These are phyloP conservation scores for Thielaviopsis punctulata DNA, from an alignment of 2,329 filamentous ascomycete genomes.

Conservation along the genomic window DNA sequence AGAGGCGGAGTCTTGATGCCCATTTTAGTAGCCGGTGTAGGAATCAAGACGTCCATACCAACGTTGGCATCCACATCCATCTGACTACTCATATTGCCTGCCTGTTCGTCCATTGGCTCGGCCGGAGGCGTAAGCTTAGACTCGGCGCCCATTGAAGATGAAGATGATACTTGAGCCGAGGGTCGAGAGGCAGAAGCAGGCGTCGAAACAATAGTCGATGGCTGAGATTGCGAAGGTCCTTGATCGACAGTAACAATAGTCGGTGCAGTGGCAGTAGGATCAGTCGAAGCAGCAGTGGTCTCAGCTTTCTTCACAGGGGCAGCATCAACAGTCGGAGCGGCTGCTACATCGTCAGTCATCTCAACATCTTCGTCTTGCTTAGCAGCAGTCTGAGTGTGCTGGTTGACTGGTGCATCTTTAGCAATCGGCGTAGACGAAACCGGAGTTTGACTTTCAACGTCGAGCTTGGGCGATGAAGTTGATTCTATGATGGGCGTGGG, in stretches of 20 bases:
- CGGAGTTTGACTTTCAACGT: background rate
- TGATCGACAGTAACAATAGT: background rate
- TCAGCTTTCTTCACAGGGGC: background rate
- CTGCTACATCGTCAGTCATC: background rate
- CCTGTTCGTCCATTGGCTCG: slow-evolving; percentile 12
- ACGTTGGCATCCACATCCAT: slow-evolving; percentile 38
- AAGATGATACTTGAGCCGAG: background rate
- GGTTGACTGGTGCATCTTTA: background rate
- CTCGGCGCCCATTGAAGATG: slow-evolving; percentile 4
- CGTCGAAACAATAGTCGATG: background rate
- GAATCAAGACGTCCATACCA: slow-evolving; percentile 15
- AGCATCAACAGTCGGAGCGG: background rate
- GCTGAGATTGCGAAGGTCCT: background rate
- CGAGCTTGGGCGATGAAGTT: background rate
- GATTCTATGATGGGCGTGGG: background rate
- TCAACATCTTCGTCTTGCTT: background rate
- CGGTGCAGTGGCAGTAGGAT: background rate
- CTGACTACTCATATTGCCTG: slow-evolving; percentile 27
- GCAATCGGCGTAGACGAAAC: background rate
- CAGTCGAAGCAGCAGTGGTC: background rate
- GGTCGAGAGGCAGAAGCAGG: background rate
- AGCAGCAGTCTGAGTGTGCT: background rate
- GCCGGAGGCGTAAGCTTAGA: slow-evolving; percentile 14
- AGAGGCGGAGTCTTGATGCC: slow-evolving; percentile 37
- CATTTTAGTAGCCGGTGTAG: slow-evolving; percentile 19